Conservation (phyloP, 352 stramenopile genomes). For the Albugo laibachii region DNA sequence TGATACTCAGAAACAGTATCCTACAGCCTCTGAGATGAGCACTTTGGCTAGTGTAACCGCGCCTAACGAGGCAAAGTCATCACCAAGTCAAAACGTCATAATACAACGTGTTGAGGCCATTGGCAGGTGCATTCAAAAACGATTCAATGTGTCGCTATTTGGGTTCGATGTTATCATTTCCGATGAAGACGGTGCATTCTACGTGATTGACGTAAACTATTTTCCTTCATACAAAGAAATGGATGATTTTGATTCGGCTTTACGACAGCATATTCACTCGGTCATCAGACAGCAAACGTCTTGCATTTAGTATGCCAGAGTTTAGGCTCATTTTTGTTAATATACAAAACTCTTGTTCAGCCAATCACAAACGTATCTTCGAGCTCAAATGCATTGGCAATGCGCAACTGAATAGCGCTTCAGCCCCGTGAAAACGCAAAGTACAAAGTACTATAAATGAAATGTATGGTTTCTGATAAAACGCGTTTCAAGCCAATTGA, state of each 20-base stretch:
- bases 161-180: conserved; percentile 73
- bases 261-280: conserved; percentile 30
- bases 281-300: too few species aligned
- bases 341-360: too few species aligned
- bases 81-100: conserved; percentile 13
- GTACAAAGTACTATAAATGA: conserved; percentile 71
- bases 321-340: too few species aligned
- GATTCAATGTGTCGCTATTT: conserved; percentile 51
- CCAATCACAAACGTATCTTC: too few species aligned
- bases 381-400: too few species aligned
- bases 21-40: conserved; percentile 9
- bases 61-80: neutral
- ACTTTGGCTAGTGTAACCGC: neutral
- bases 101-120: conserved; percentile 36
- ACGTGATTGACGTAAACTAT: conserved; percentile 78
- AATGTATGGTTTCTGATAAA: conserved; percentile 73
- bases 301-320: too few species aligned
- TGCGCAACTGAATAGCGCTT: neutral
- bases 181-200: conserved; percentile 25
- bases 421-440: conserved; percentile 69
- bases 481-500: conserved; percentile 59
- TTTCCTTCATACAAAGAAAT: conserved; percentile 76
- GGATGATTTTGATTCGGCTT: conserved; percentile 28
- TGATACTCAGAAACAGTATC: conserved; percentile 64
- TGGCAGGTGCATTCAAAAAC: conserved; percentile 31